Evolutionary conservation across 2,329 filamentous ascomycete genomes (phyloP).

Genomic region (Trichoderma gracile): DNA sequence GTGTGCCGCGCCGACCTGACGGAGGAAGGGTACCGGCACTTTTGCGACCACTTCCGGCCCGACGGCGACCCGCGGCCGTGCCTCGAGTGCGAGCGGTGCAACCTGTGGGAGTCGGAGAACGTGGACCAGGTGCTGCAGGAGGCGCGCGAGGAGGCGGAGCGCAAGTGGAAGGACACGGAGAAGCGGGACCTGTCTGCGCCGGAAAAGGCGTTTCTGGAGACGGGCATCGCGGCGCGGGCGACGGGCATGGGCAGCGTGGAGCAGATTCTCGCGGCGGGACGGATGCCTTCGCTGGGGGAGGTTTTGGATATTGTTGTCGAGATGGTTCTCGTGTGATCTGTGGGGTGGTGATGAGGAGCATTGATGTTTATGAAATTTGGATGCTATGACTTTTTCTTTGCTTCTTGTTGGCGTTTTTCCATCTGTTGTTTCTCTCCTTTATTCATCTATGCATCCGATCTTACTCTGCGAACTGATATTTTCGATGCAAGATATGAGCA

Average conservation of each 20-base stretch:
- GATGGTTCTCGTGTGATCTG: constrained; percentile 43
- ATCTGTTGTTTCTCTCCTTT: too few species aligned
- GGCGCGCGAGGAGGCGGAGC: constrained; percentile 71
- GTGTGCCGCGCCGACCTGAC: constrained; percentile 79
- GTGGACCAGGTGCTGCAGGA: constrained; percentile 66
- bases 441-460: too few species aligned
- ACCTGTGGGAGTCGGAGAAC: constrained; percentile 76
- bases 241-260: constrained; percentile 36
- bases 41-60: constrained; percentile 92
- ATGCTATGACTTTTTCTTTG: not conserved
- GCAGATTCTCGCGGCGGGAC: constrained; percentile 38
- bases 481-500: not conserved
- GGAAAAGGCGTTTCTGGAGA: constrained; percentile 59
- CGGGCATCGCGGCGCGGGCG: constrained; percentile 45
- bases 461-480: too few species aligned
- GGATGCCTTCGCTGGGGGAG: constrained; percentile 44
- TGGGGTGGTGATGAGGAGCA: not conserved
- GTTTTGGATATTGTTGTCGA: constrained; percentile 50
- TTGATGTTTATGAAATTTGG: not conserved
- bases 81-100: constrained; percentile 76
- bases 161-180: constrained; percentile 68
- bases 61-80: constrained; percentile 72
- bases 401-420: not conserved
- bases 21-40: constrained; percentile 84
- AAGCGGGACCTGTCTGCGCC: constrained; percentile 55